phyloP scores from a whole-genome alignment of 805 yeast genomes.

The Candida hungchunana region DNA sequence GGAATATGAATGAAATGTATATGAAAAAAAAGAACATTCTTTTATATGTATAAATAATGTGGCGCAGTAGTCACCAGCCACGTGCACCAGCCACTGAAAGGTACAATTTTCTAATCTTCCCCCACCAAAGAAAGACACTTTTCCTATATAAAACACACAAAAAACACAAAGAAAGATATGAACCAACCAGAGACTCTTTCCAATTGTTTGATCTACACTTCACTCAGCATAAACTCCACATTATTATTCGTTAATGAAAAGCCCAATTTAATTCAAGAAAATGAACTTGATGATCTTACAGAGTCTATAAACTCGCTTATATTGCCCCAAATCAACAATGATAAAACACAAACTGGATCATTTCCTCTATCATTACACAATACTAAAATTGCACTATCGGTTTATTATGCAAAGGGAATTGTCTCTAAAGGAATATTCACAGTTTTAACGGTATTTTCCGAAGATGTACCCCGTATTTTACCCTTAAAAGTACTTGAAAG shows the following conservation, averaged over 20 bases:
- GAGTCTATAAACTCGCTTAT: slow-evolving; percentile 51
- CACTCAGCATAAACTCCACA: slow-evolving; percentile 51
- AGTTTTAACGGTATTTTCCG: slow-evolving; percentile 19
- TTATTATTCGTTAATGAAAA: slow-evolving; percentile 58
- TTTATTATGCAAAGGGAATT: slow-evolving; percentile 21
- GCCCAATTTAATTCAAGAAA: slow-evolving; percentile 35
- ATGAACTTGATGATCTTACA: slow-evolving; percentile 42
- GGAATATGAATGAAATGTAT: not conserved
- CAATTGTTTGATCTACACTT: slow-evolving; percentile 36
- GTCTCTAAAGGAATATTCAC: slow-evolving; percentile 23
- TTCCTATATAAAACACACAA: not conserved
- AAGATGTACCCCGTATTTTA: slow-evolving; percentile 18
- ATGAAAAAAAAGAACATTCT: not conserved
- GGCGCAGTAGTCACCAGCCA: not conserved
- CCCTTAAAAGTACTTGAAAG: slow-evolving; percentile 20
- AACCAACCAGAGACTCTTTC: slow-evolving; percentile 2
- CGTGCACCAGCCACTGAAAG: not conserved
- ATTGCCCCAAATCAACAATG: slow-evolving; percentile 50
- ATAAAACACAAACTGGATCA: slow-evolving; percentile 31
- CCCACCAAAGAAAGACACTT: no score
- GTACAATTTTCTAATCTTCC: no score
- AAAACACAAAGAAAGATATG: not conserved
- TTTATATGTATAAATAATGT: not conserved
- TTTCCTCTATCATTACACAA: slow-evolving; percentile 14
- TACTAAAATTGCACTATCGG: slow-evolving; percentile 10